Conservation (phyloP, 2,329 filamentous ascomycete genomes). For the Cladophialophora immunda region DNA sequence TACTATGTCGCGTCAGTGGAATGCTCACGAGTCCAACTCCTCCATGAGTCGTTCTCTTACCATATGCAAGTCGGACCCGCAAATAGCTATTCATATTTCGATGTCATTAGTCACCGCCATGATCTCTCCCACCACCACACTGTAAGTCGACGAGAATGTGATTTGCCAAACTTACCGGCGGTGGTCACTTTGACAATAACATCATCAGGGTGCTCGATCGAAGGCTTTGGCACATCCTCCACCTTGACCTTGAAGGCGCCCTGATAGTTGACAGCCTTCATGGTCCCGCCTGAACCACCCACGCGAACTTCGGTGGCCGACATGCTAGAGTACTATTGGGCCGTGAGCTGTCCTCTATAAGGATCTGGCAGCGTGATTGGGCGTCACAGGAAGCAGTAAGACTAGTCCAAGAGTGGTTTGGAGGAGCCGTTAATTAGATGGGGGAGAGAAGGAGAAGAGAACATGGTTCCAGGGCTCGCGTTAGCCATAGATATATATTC, state of each 20-base stretch:
- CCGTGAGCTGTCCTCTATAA: background rate
- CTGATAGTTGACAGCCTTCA: slow-evolving; percentile 72
- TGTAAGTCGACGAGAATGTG: background rate
- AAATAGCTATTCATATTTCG: slow-evolving; percentile 54
- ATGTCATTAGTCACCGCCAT: background rate
- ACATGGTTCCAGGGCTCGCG: slow-evolving; percentile 3
- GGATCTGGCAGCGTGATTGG: slow-evolving; percentile 13
- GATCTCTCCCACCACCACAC: background rate
- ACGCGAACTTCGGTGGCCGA: slow-evolving; percentile 31
- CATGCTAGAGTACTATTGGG: slow-evolving; percentile 17
- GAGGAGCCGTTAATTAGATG: slow-evolving; percentile 4
- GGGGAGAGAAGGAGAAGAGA: slow-evolving; percentile 8
- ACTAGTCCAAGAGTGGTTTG: slow-evolving; percentile 13
- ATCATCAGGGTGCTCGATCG: slow-evolving; percentile 71
- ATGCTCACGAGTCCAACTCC: background rate
- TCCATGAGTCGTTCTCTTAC: slow-evolving; percentile 21
- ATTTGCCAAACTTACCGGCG: slow-evolving; percentile 50
- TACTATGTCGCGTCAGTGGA: slow-evolving; percentile 63
- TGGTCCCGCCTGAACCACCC: slow-evolving; percentile 45
- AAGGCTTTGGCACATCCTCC: slow-evolving; percentile 66
- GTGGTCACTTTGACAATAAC: slow-evolving; percentile 72
- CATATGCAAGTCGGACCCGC: slow-evolving; percentile 61
- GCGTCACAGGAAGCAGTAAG: background rate
- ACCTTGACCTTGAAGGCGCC: slow-evolving; percentile 70
- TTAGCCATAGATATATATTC: slow-evolving; percentile 1